These are phyloP conservation scores for Syzygium syzygioides DNA, from an alignment of 441 rosid genomes.

Conservation along the genomic window DNA sequence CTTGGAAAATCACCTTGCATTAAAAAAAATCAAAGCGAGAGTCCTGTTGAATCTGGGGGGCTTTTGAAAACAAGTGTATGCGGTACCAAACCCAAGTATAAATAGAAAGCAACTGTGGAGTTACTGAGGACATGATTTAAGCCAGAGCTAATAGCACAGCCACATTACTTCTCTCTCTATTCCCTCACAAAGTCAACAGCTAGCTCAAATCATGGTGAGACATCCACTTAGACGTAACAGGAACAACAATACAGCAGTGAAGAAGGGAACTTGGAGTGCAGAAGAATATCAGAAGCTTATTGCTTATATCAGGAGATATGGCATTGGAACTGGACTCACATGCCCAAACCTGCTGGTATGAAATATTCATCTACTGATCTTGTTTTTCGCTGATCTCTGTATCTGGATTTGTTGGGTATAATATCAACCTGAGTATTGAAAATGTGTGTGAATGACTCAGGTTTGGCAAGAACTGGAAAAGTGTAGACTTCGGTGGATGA, in stretches of 20 bases:
- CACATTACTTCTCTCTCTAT: neutral
- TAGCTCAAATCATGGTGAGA: neutral
- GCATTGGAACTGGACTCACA: neutral
- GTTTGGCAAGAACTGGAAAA: slow-evolving; percentile 57
- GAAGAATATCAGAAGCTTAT: neutral
- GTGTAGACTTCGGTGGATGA: slow-evolving; percentile 57
- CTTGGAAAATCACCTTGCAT: neutral
- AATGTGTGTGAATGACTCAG: slow-evolving; percentile 12
- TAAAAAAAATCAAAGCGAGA: neutral
- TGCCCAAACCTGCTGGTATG: neutral
- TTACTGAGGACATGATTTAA: neutral
- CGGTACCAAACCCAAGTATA: neutral
- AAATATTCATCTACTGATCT: neutral
- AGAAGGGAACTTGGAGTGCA: neutral
- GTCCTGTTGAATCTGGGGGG: neutral
- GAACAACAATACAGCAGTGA: neutral
- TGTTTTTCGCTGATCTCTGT: neutral
- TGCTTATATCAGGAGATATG: neutral
- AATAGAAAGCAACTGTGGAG: neutral
- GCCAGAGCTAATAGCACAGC: neutral
- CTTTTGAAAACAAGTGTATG: neutral
- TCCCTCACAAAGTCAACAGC: neutral
- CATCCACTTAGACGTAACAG: neutral
- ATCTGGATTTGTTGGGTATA: neutral
- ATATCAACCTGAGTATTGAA: neutral